Evolutionary conservation across 2,329 filamentous ascomycete species (phyloP), one percentile per base, ranked within the genome.

Genomic region (Claviceps humidiphila): DNA sequence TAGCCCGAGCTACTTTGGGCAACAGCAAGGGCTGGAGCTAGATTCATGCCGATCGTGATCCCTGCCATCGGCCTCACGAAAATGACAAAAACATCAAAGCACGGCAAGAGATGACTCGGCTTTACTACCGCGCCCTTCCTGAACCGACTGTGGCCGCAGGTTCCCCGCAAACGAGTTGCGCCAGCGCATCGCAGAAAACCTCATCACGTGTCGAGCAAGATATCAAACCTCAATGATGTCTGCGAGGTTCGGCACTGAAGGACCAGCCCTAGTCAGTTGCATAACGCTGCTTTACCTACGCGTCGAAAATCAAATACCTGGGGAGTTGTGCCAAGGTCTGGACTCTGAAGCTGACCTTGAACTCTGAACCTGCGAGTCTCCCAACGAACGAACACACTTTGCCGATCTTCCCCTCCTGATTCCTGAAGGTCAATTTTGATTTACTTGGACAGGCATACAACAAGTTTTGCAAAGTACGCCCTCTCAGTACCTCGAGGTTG

Each of bases 181-280:
- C 75, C 75, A 77, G 8, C 71, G 64, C 40, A 69, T 62, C 0
- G 66, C 69, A 1, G 73, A 30, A 30, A 30, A 30, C 26, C 26
- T 4, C 8, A 9, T 30, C 26, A 71, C 58, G 79, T 80, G 60
- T 79, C 79, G 34, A 58, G 62, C 68, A 72, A 76, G 73, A 79
- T 78, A 0, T 70, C 74, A 0, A 0, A 75, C 76, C 51, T 79
- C 72, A n/a, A 80, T 73, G 0, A 76, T 74, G 40, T 75, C 71
- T 0, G 74, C 75, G 16, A 79, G 62, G 37, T 69, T 61, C 1
- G 63, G 64, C 0, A 75, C 76, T 1, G 71, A 59, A 0, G 73
- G 75, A 48, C 79, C 76, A 0, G 61, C 66, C 56, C 73, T 77
- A 58, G 80, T 68, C 3, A 76, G 67, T 8, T 61, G 54, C 0